These are phyloP conservation scores for Cryphonectria radicalis DNA, from an alignment of 2,329 filamentous ascomycete genomes.

Conservation along the genomic window DNA sequence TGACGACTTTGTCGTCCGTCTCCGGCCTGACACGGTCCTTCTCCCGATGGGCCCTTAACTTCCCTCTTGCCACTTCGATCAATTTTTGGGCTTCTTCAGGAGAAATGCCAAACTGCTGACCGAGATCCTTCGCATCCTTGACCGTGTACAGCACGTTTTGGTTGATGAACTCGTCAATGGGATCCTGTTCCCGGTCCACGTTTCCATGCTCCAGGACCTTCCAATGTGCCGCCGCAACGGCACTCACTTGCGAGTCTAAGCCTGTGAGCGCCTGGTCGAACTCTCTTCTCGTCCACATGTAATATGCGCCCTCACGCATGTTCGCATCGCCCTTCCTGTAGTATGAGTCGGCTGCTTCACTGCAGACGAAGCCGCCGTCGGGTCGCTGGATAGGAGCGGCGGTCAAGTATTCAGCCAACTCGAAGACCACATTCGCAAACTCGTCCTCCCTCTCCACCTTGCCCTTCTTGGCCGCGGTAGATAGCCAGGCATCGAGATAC, in stretches of 20 bases:
- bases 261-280: conserved; percentile 76
- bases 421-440: conserved; percentile 76
- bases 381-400: conserved; percentile 68
- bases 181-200: conserved; percentile 79
- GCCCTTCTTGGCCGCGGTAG: conserved; percentile 46
- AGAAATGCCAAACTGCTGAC: conserved; percentile 73
- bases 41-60: conserved; percentile 73
- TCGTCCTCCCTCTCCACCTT: conserved; percentile 59
- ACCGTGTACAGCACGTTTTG: conserved; percentile 84
- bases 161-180: conserved; percentile 91
- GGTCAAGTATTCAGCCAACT: conserved; percentile 86
- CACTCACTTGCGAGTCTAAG: conserved; percentile 61
- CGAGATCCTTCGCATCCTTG: conserved; percentile 69
- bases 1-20: conserved; percentile 86
- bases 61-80: conserved; percentile 68
- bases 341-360: conserved; percentile 87
- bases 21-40: conserved; percentile 75
- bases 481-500: conserved; percentile 84
- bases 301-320: conserved; percentile 90
- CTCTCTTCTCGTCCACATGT: conserved; percentile 90
- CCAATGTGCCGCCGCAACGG: conserved; percentile 82
- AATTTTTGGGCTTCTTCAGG: conserved; percentile 70
- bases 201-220: conserved; percentile 85
- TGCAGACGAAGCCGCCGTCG: conserved; percentile 80
- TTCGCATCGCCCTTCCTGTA: conserved; percentile 75